Conservation (phyloP, 2,329 filamentous ascomycete genomes). For the Moelleriella libera region DNA sequence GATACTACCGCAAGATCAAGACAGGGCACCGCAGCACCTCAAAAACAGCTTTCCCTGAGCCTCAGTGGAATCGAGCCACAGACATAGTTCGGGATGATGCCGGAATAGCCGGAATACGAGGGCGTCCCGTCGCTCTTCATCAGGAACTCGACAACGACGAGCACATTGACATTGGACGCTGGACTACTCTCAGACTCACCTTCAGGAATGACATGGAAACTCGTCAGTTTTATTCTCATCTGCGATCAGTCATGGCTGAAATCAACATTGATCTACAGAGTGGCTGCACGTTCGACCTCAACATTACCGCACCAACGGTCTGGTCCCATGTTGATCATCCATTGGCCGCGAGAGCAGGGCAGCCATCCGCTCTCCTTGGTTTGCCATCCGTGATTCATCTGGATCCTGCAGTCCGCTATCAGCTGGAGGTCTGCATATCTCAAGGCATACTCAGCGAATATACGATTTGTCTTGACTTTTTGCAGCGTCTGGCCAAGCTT, state of each 20-base stretch:
- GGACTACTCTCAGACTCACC: constrained; percentile 38
- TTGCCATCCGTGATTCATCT: constrained; percentile 22
- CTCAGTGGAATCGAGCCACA: constrained; percentile 31
- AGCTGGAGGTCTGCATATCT: constrained; percentile 88
- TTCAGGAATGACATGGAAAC: constrained; percentile 15
- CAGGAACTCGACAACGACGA: constrained; percentile 16
- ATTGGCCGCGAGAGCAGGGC: constrained; percentile 3
- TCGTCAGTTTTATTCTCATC: constrained; percentile 9
- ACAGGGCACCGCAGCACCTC: neutral
- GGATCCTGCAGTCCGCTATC: constrained; percentile 66
- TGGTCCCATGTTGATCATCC: constrained; percentile 18
- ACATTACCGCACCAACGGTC: constrained; percentile 9
- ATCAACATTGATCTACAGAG: constrained; percentile 51
- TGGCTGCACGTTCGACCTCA: constrained; percentile 25
- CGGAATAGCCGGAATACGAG: constrained; percentile 14
- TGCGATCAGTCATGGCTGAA: constrained; percentile 47
- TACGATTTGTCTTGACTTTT: constrained; percentile 53
- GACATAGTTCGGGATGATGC: constrained; percentile 25
- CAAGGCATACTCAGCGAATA: constrained; percentile 64
- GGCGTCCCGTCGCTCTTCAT: constrained; percentile 24
- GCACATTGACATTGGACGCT: constrained; percentile 39
- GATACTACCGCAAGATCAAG: constrained; percentile 26
- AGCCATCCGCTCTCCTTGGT: constrained; percentile 15
- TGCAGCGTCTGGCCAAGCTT: constrained; percentile 40
- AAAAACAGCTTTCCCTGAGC: neutral